phyloP scores from a whole-genome alignment of 805 yeast genomes.

The Kodamaea laetipori region DNA sequence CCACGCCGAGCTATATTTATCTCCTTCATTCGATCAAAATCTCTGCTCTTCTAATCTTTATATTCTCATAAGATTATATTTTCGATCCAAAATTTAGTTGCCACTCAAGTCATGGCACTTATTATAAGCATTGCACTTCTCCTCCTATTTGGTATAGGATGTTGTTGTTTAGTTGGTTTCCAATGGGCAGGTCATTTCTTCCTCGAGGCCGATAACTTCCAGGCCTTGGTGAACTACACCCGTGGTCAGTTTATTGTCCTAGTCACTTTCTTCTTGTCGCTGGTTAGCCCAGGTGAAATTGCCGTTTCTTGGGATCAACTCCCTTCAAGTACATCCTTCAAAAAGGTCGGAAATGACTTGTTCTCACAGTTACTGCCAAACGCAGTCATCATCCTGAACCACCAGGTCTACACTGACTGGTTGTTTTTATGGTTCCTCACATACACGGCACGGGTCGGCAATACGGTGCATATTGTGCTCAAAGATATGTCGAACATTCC shows the following conservation, averaged over 20 bases:
- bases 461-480: constrained; percentile 68
- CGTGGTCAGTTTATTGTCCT: constrained; percentile 60
- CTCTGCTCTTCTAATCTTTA: too few species aligned
- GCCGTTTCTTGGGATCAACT: constrained; percentile 48
- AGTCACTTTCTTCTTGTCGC: constrained; percentile 50
- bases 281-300: constrained; percentile 55
- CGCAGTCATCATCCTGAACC: constrained; percentile 78
- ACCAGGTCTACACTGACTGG: constrained; percentile 96
- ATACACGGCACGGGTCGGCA: constrained; percentile 66
- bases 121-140: constrained; percentile 1
- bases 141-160: constrained; percentile 6
- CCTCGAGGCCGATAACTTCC: constrained; percentile 24
- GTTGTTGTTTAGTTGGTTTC: constrained; percentile 2
- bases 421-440: constrained; percentile 83
- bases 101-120: too few species aligned
- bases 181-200: constrained; percentile 5
- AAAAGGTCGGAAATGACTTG: constrained; percentile 9
- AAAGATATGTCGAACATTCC: constrained; percentile 80
- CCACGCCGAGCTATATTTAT: too few species aligned
- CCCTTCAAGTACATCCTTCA: constrained; percentile 21
- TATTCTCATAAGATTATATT: too few species aligned
- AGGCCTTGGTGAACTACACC: constrained; percentile 51
- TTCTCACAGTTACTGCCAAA: constrained; percentile 33
- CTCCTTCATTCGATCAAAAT: too few species aligned
- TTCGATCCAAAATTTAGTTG: too few species aligned